Conservation (phyloP, 768 basidiomycete species). For the Lactifluus subvellereus region DNA sequence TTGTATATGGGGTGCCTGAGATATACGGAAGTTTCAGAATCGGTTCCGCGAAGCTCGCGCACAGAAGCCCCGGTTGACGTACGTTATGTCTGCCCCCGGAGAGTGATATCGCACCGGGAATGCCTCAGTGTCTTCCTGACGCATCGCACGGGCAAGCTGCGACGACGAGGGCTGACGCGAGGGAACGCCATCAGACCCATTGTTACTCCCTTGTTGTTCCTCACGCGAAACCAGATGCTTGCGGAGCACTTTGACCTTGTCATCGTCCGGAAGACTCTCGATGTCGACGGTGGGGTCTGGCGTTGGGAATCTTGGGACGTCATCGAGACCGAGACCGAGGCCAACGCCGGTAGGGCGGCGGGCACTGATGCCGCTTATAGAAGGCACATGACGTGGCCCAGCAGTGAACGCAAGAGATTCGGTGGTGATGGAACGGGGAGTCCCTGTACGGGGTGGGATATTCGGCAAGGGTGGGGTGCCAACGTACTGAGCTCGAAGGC, state of each 20-base stretch:
- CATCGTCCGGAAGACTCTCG: conserved; percentile 68
- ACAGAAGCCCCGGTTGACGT: conserved; percentile 35
- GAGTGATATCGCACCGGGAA: conserved; percentile 89
- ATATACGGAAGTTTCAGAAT: not conserved
- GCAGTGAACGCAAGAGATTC: conserved; percentile 18
- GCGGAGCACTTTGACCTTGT: conserved; percentile 75
- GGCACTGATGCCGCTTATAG: conserved; percentile 39
- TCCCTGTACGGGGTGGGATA: conserved; percentile 46
- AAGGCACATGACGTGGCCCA: conserved; percentile 17
- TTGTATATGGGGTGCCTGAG: conserved; percentile 87
- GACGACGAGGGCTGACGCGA: conserved; percentile 27
- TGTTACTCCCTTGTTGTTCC: conserved; percentile 41
- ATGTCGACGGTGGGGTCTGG: conserved; percentile 34
- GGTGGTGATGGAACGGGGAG: conserved; percentile 25
- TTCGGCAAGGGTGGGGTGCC: conserved; percentile 49
- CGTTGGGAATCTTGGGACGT: conserved; percentile 31
- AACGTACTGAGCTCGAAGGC: conserved; percentile 59
- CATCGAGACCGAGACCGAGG: conserved; percentile 24
- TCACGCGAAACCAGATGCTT: conserved; percentile 75
- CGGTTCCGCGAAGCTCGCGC: not conserved
- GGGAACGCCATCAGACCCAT: conserved; percentile 31
- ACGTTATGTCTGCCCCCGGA: conserved; percentile 90
- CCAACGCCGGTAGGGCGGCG: conserved; percentile 28
- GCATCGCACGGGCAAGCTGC: conserved; percentile 24
- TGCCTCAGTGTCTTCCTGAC: conserved; percentile 51